Evolutionary conservation across 768 basidiomycete species (phyloP).

Genomic region (Cyclocybe cylindracea): DNA sequence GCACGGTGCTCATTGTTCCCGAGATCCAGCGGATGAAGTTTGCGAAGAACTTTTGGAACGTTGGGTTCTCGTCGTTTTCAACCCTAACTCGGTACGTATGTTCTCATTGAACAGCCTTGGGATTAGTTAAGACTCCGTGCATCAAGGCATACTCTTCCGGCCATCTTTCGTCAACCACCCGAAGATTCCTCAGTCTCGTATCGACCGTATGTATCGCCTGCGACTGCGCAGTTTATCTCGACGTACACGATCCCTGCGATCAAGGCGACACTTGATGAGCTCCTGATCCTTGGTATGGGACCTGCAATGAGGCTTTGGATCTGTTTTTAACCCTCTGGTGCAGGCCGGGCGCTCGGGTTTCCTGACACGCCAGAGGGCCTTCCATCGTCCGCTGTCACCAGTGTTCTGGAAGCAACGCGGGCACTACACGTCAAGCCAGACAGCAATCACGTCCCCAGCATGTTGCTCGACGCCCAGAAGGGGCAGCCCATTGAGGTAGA

Average conservation of each 20-base stretch:
- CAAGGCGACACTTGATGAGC: slow-evolving; percentile 45
- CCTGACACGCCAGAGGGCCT: slow-evolving; percentile 46
- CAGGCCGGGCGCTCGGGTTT: slow-evolving; percentile 49
- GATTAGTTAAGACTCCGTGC: neutral
- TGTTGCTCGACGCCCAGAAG: slow-evolving; percentile 58
- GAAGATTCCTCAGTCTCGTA: slow-evolving; percentile 34
- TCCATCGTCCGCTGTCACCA: slow-evolving; percentile 42
- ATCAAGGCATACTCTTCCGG: slow-evolving; percentile 43
- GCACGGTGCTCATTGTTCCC: slow-evolving; percentile 43
- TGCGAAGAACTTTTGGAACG: slow-evolving; percentile 66
- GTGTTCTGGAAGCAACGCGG: slow-evolving; percentile 38
- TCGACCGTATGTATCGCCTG: slow-evolving; percentile 37
- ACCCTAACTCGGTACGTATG: slow-evolving; percentile 45
- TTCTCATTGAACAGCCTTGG: neutral
- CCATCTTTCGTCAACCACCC: slow-evolving; percentile 51
- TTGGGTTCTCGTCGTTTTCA: slow-evolving; percentile 51
- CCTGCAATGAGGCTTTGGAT: neutral
- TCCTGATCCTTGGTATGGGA: slow-evolving; percentile 39
- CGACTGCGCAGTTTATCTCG: slow-evolving; percentile 41
- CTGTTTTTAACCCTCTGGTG: neutral
- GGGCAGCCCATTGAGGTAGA: slow-evolving; percentile 67
- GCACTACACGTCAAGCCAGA: slow-evolving; percentile 41
- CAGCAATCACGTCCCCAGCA: slow-evolving; percentile 54
- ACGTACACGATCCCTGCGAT: slow-evolving; percentile 48
- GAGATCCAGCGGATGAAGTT: slow-evolving; percentile 68